These are phyloP conservation scores for Chaetomiaceae sp. DNA, from an alignment of 2,329 filamentous ascomycete species.

Conservation along the genomic window DNA sequence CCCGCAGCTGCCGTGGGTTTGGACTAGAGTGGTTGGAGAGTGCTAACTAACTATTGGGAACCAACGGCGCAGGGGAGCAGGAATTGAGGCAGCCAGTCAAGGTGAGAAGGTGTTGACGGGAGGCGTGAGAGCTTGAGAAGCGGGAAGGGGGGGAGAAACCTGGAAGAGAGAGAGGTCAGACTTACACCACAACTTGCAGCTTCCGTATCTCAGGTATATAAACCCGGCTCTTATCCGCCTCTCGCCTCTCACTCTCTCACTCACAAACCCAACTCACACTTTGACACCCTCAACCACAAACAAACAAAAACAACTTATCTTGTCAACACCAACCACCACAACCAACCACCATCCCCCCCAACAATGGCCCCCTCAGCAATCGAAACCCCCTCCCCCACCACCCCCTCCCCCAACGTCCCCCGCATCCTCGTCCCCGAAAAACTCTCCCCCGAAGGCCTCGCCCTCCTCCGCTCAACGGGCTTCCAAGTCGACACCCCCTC, in stretches of 20 bases:
- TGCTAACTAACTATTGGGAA: too few species aligned
- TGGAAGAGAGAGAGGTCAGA: too few species aligned
- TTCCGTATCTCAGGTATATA: too few species aligned
- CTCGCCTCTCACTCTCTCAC: too few species aligned
- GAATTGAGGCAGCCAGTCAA: too few species aligned
- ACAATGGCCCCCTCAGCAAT: conserved; percentile 27
- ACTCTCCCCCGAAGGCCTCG: conserved; percentile 71
- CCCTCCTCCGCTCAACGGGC: conserved; percentile 54
- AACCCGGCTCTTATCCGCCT: too few species aligned
- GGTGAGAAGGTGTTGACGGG: too few species aligned
- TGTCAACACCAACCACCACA: not conserved
- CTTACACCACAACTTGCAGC: too few species aligned
- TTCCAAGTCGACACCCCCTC: conserved; percentile 64
- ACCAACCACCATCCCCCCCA: conserved; percentile 25
- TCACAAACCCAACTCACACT: too few species aligned
- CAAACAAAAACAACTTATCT: not conserved
- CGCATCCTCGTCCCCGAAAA: conserved; percentile 73
- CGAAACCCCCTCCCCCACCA: conserved; percentile 19
- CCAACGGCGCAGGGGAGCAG: too few species aligned
- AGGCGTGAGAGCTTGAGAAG: too few species aligned
- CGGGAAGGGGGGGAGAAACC: too few species aligned
- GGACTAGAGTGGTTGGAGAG: not conserved
- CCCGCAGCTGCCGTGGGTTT: conserved; percentile 2
- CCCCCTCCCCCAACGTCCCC: conserved; percentile 20
- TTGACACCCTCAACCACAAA: not conserved